These are phyloP conservation scores for Sindora glabra DNA, from an alignment of 306 rosid species.

Conservation along the genomic window DNA sequence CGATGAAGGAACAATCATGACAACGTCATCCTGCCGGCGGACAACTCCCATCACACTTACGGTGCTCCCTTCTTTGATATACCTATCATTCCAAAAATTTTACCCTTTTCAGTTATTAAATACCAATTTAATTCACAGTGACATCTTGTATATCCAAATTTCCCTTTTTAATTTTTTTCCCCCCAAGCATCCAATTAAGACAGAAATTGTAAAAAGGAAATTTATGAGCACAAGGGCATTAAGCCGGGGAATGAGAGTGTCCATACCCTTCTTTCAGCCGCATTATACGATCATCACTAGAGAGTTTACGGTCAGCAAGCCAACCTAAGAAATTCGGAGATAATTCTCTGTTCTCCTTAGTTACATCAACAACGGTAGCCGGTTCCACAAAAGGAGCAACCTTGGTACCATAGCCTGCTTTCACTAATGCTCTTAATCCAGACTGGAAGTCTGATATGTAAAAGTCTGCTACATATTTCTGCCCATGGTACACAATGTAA, in stretches of 20 bases:
- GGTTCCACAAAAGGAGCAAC: slow-evolving; percentile 91
- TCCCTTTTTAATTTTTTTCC: background rate
- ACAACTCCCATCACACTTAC: slow-evolving; percentile 97
- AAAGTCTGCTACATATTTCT: slow-evolving; percentile 85
- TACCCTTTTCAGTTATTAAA: background rate
- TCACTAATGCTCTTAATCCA: slow-evolving; percentile 91
- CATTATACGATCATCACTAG: slow-evolving; percentile 70
- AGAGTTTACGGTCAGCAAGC: slow-evolving; percentile 88
- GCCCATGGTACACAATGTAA: slow-evolving; percentile 28
- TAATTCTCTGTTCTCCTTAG: slow-evolving; percentile 69
- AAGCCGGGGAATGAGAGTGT: too few species aligned
- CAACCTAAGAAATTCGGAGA: slow-evolving; percentile 83
- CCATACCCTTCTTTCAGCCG: slow-evolving; percentile 97
- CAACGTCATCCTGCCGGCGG: slow-evolving; percentile 79
- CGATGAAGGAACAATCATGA: slow-evolving; percentile 80
- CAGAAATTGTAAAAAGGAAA: background rate
- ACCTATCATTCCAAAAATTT: slow-evolving; percentile 37
- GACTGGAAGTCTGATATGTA: slow-evolving; percentile 94
- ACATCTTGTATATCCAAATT: background rate
- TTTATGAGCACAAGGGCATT: background rate
- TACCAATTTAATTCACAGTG: background rate
- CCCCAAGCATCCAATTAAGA: background rate
- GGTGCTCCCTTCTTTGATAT: slow-evolving; percentile 92
- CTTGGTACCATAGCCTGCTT: slow-evolving; percentile 91
- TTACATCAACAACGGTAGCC: slow-evolving; percentile 58